Base-by-base conservation (phyloP, 305 asterid species). In the Striga hermonthica region DNA sequence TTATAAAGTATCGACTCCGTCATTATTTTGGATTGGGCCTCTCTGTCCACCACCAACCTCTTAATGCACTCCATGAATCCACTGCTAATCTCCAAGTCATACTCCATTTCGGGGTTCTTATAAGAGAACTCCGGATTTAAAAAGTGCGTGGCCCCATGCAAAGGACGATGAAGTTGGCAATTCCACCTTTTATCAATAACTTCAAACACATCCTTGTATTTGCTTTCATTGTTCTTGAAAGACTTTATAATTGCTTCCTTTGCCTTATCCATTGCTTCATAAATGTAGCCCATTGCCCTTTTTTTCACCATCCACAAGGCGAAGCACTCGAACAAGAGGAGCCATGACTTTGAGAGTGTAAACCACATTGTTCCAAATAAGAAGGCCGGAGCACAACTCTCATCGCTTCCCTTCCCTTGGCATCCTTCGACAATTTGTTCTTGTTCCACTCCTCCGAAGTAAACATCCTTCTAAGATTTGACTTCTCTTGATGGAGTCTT, bases 151-250 rank as follows among this genome's bases (percentile, higher is more conserved):
- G 37, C 60, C 0, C 7, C 60, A 52, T 50, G 60, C 11, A 64
- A 64, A 3, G 49, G 38, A 9, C 7, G 13, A 14, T 64, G 50
- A 14, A 65, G 70, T 40, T 65, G 62, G 12, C 62, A 38, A 9
- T 53, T 5, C 70, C 31, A 40, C 10, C 54, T 22, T 1, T 4
- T 7, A 22, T 22, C 62, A 36, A 50, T 64, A 9, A 64, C 49
- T 7, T 15, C 16, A 9, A 65, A 65, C 1, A 37, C 34, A 0
- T 53, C 5, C 1, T 6, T 6, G 7, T 53, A 65, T 7, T 13
- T 9, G 0, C 11, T 22, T n/a, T 57, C 58, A 34, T 34, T 9
- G 6, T 9, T 14, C 0, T 65, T 4, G 16, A 66, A 66, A 8
- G 62, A 6, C 14, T 11, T 16, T 13, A 28, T 6, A 3, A 66